A percentile compares a stretch with the other conserved stretches of the same genome.
Conservation (phyloP, 106 monocot species). For the Chionographis japonica region DNA sequence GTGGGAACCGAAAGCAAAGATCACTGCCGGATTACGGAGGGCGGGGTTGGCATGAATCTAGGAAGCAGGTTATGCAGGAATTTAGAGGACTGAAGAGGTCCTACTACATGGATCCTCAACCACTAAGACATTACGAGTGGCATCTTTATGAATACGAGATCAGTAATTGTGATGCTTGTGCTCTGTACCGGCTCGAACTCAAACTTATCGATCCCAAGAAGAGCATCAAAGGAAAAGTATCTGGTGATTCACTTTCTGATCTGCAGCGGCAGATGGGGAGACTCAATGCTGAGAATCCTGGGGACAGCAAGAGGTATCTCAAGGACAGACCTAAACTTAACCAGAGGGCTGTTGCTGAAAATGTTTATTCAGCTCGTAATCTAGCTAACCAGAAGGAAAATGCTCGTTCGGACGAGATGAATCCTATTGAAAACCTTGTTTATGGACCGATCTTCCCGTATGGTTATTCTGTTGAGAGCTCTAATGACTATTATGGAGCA, state of each 20-base stretch:
- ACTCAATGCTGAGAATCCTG: neutral
- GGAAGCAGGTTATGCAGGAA: slow-evolving; percentile 10
- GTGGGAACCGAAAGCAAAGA: slow-evolving; percentile 7
- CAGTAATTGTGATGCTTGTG: slow-evolving; percentile 9
- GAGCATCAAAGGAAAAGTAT: neutral
- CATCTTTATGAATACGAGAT: slow-evolving; percentile 4
- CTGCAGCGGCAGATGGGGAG: neutral
- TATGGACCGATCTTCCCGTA: slow-evolving; percentile 8
- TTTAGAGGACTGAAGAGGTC: slow-evolving; percentile 4
- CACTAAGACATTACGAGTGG: slow-evolving; percentile 3
- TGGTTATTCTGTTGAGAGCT: slow-evolving; percentile 1
- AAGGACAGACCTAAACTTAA: neutral
- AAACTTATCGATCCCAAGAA: slow-evolving; percentile 4
- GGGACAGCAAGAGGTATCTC: neutral
- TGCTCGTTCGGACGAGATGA: slow-evolving; percentile 6
- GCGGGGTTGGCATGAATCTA: slow-evolving; percentile 5
- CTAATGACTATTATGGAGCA: slow-evolving; percentile 10
- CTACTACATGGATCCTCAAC: slow-evolving; percentile 11
- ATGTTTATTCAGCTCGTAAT: neutral
- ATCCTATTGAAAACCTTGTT: slow-evolving; percentile 1
- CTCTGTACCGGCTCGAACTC: slow-evolving; percentile 1
- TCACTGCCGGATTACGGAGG: neutral
- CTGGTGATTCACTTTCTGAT: neutral
- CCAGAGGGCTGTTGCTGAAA: neutral
- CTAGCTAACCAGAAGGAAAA: slow-evolving; percentile 1